Evolutionary conservation across 1,284 basidiomycete genomes (phyloP), one percentile per base, ranked within the genome.

Genomic region (Golubevia pallescens): DNA sequence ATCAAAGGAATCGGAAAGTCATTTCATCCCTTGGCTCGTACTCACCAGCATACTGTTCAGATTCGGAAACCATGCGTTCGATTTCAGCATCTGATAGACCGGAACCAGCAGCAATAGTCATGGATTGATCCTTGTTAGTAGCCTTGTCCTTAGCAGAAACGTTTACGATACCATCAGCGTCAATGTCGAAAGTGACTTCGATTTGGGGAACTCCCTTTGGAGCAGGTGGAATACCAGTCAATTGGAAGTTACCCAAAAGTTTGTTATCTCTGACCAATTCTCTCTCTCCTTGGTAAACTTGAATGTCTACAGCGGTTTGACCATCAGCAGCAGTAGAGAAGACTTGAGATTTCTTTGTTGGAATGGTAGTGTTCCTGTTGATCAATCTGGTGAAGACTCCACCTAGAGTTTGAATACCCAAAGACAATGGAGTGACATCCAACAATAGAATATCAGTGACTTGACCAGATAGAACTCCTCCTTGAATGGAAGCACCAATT

Each of bases 191-290:
- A 68, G 94, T 97, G 87, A 98, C 97, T 87, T 97, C 94, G 78
- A 99, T 95, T 87, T 99, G 96, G 76, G 96, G 96, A 69, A 98
- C 92, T 87, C 96, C 96, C 89, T 97, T 97, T 74, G 95, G 94
- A 14, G 95, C 96, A 53, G 96, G 96, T 55, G 96, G 96, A 72
- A 99, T 95, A 65, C 96, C 95, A 69, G 94, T 93, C 70, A 99
- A 92, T 89, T 97, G 95, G 91, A 99, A 99, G 89, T 97, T 97
- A 74, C 96, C 97, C 74, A 99, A 92, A n/a, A 98, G 88, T 89
- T 98, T 98, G 92, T 99, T 98, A 89, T 99, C 95, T 63, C 93
- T 89, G 64, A 95, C 93, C 75, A 98, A 91, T 87, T 97, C 95
- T 89, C 96, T 94, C 89, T 98, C 97, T 85, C 96, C 96, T 88